Evolutionary conservation across 495 filamentous ascomycete genomes (phyloP).

Genomic region (Penicillium silybi): DNA sequence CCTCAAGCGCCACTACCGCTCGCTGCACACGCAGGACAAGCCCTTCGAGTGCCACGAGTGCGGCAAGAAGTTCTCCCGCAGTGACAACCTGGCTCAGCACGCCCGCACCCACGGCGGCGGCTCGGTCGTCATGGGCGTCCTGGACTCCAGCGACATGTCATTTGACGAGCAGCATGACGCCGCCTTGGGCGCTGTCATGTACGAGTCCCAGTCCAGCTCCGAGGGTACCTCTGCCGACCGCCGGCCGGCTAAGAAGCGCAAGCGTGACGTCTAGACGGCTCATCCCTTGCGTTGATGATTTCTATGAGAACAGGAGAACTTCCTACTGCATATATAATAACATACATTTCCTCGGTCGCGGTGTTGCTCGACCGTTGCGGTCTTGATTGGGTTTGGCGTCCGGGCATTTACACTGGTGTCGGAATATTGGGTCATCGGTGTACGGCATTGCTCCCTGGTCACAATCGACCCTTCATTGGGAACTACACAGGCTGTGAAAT

Average conservation of each 20-base stretch:
- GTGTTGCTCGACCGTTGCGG: slow-evolving; percentile 18
- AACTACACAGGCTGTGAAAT: background rate
- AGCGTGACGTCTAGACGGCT: slow-evolving; percentile 52
- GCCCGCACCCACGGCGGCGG: slow-evolving; percentile 89
- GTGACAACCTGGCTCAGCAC: slow-evolving; percentile 95
- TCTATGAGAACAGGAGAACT: slow-evolving; percentile 45
- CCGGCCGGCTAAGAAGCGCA: slow-evolving; percentile 68
- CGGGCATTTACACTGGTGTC: slow-evolving; percentile 35
- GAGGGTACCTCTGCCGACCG: slow-evolving; percentile 45
- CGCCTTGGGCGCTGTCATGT: slow-evolving; percentile 66
- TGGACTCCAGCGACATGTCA: slow-evolving; percentile 59
- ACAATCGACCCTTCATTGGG: background rate
- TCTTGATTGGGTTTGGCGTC: slow-evolving; percentile 42
- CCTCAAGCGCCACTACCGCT: slow-evolving; percentile 97
- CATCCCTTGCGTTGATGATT: slow-evolving; percentile 14
- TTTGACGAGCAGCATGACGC: slow-evolving; percentile 56
- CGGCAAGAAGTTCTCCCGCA: slow-evolving; percentile 98
- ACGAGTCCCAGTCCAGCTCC: slow-evolving; percentile 65
- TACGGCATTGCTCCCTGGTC: slow-evolving; percentile 15
- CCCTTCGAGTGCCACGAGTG: slow-evolving; percentile 97
- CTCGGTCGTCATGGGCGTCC: slow-evolving; percentile 82
- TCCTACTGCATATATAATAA: slow-evolving; percentile 34
- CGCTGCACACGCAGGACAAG: slow-evolving; percentile 97
- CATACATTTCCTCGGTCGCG: slow-evolving; percentile 19
- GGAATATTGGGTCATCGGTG: slow-evolving; percentile 28